phyloP scores from a whole-genome alignment of 306 rosid genomes.

The Comarum palustre region DNA sequence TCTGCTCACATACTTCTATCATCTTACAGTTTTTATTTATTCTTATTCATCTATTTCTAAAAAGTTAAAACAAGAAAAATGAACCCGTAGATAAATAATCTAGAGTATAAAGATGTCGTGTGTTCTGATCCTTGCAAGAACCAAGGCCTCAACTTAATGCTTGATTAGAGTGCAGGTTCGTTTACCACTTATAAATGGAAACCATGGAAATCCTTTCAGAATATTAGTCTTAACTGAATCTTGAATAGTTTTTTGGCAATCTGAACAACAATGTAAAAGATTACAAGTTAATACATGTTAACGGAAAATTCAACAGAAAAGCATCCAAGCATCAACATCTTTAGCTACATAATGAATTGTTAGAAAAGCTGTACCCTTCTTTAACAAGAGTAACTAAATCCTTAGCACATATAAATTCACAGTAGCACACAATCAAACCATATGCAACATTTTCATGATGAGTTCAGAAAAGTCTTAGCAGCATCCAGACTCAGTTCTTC shows the following conservation, averaged over 20 bases:
- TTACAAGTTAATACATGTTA: background rate
- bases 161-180: too few species aligned
- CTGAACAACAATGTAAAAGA: background rate
- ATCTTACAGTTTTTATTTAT: too few species aligned
- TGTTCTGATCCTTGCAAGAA: too few species aligned
- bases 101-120: too few species aligned
- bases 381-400: background rate
- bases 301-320: background rate
- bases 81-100: too few species aligned
- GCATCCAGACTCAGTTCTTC: slow-evolving; percentile 73
- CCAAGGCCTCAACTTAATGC: too few species aligned
- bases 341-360: background rate
- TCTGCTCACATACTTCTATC: too few species aligned
- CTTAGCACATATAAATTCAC: slow-evolving; percentile 20
- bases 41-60: too few species aligned
- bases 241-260: background rate
- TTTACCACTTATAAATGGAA: too few species aligned
- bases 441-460: slow-evolving; percentile 33
- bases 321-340: background rate
- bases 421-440: slow-evolving; percentile 6
- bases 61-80: too few species aligned
- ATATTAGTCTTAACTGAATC: background rate
- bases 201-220: too few species aligned
- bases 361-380: background rate
- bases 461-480: slow-evolving; percentile 48